Conservation (phyloP, 306 rosid genomes). For the Delonix regia region DNA sequence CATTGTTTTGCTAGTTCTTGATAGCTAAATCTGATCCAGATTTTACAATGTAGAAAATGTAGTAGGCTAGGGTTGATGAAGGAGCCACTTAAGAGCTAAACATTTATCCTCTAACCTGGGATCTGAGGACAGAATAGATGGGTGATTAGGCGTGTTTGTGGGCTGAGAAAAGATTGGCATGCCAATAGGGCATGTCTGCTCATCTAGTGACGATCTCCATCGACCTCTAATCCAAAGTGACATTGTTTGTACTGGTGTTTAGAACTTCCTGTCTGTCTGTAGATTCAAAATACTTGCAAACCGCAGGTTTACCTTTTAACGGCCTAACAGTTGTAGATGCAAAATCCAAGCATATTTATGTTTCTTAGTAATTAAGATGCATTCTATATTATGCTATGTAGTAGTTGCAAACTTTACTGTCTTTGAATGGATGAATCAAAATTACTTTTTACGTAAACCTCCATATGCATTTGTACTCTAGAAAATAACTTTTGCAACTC, state of each 20-base stretch:
- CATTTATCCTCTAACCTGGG: background rate
- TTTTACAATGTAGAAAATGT: constrained; percentile 10
- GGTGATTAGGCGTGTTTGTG: background rate
- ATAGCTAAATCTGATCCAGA: constrained; percentile 18
- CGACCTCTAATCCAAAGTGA: background rate
- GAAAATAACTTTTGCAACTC: background rate
- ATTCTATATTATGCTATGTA: background rate
- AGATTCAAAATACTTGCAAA: background rate
- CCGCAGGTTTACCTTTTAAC: background rate
- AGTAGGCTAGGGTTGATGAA: constrained; percentile 18
- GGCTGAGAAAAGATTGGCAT: constrained; percentile 17
- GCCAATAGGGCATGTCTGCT: background rate
- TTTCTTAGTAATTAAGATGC: background rate
- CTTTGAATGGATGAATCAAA: background rate
- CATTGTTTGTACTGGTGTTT: background rate
- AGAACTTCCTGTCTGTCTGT: background rate
- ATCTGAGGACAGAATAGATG: constrained; percentile 5
- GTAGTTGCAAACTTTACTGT: background rate
- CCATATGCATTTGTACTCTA: background rate
- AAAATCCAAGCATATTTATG: background rate
- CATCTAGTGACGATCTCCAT: background rate
- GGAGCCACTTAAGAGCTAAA: background rate
- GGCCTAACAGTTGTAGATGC: background rate
- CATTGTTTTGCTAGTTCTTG: background rate
- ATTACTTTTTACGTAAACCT: background rate